A percentile compares a stretch with the other conserved stretches of the same genome.
Evolutionary conservation across 352 stramenopile species (phyloP).

Genomic region (Halophytophthora polymorphica): DNA sequence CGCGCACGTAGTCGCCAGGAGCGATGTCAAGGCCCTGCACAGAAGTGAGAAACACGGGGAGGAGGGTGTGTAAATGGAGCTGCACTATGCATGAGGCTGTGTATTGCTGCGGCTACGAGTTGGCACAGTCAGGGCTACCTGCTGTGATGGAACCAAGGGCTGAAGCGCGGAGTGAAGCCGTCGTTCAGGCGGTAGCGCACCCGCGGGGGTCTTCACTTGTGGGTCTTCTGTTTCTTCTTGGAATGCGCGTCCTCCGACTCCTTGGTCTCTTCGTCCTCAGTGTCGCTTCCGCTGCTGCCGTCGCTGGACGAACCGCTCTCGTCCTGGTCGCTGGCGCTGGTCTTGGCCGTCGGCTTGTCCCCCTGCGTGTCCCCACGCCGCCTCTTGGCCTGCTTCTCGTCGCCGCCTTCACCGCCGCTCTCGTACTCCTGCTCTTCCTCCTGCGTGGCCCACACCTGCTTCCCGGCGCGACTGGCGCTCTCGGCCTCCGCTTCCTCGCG

Average conservation of each 20-base stretch:
- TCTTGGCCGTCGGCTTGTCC: conserved; percentile 14
- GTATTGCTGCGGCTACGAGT: background rate
- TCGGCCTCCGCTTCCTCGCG: conserved; percentile 67
- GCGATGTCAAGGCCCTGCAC: too few relatives aligned
- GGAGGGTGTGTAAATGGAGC: too few relatives aligned
- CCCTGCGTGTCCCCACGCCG: conserved; percentile 12
- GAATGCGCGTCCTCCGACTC: conserved; percentile 11
- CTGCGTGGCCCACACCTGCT: conserved; percentile 54
- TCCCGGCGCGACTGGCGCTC: conserved; percentile 6
- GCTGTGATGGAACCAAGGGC: too few relatives aligned
- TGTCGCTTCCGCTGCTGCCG: conserved; percentile 13
- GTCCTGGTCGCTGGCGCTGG: conserved; percentile 29
- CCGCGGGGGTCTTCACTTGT: conserved; percentile 8
- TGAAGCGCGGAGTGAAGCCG: too few relatives aligned
- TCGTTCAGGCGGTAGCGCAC: too few relatives aligned
- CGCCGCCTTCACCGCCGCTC: conserved; percentile 25
- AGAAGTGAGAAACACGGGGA: too few relatives aligned
- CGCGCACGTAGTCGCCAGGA: too few relatives aligned
- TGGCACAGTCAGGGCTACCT: too few relatives aligned
- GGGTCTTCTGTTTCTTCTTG: conserved; percentile 22
- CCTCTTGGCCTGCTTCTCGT: conserved; percentile 34
- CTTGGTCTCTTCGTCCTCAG: conserved; percentile 30
- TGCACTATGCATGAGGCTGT: background rate
- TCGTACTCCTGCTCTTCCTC: conserved; percentile 65
- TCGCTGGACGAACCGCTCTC: conserved; percentile 31